Evolutionary conservation across 2,329 filamentous ascomycete species (phyloP), one percentile per base, ranked within the genome.

Genomic region (Sporothrix protearum): DNA sequence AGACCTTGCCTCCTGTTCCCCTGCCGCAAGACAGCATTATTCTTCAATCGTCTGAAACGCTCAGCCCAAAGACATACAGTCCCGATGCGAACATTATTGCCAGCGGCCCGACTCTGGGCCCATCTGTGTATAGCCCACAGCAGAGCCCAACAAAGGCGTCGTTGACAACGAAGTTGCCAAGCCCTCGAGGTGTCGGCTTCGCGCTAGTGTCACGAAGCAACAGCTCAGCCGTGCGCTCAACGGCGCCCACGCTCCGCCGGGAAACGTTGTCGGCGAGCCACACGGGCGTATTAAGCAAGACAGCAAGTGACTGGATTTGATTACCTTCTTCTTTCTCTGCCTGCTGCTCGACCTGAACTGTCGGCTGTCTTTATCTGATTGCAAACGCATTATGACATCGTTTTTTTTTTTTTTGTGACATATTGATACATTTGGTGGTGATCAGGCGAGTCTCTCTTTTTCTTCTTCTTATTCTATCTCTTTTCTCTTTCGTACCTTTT

Each of bases 91-190:
- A 69, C 59, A 67, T 70, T 14, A 61, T 72, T 67, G 63, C 36
- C 42, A 64, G 22, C 22, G 53, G 51, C 8, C 78, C 80, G 28
- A 84, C 81, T 1, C 80, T 88, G 2, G 87, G 82, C 71, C 84
- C 87, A 2, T 81, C 82, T 1, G 85, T 88, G 4, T 89, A 89
- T 76, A 82, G 80, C 71, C 84, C 85, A 0, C 67, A 67, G 49
- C 77, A 80, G 28, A 82, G 79, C 69, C 74, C 72, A 10, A 78
- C 77, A 10, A 81, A 78, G 71, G 25, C 76, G 25, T 81, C 79
- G 73, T 75, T 83, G 16, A 79, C 80, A 8, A 70, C 76, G n/a
- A 83, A 80, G 74, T 76, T 83, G 14, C 79, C 81, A 5, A 85
- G 82, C 72, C 82, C 71, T 16, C 71, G 77, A 73, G 83, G 82